phyloP scores from a whole-genome alignment of 345 rosid species.

The Fremontodendron californicum region DNA sequence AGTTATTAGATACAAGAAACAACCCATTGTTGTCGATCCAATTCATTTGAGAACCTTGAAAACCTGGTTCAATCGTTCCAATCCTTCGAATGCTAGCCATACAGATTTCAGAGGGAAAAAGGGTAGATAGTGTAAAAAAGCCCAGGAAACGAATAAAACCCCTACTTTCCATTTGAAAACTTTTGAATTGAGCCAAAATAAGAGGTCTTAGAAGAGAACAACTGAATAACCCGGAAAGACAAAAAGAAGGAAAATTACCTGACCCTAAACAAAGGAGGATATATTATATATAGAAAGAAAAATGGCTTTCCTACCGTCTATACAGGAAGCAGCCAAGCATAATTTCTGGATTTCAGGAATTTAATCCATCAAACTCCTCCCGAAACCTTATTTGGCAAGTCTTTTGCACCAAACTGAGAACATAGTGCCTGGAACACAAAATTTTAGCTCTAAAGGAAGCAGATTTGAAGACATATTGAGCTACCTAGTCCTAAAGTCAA shows the following conservation, averaged over 20 bases:
- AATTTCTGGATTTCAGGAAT: neutral
- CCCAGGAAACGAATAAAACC: constrained; percentile 16
- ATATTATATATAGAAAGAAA: too few relatives aligned
- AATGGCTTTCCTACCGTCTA: neutral
- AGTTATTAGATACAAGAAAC: constrained; percentile 60
- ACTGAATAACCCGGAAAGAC: neutral
- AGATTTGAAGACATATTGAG: constrained; percentile 1
- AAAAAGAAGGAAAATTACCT: neutral
- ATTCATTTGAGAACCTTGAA: constrained; percentile 64
- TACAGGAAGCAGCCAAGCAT: neutral
- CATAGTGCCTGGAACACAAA: neutral
- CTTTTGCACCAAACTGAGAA: neutral
- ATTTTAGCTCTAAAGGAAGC: neutral
- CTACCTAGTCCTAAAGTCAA: neutral
- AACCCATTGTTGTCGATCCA: constrained; percentile 56
- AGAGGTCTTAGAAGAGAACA: neutral
- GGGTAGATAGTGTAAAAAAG: constrained; percentile 25
- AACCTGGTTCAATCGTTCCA: constrained; percentile 43
- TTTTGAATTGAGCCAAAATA: neutral
- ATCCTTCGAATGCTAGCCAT: constrained; percentile 31
- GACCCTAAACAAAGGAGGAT: neutral
- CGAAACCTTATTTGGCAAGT: neutral
- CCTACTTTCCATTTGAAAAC: constrained; percentile 34
- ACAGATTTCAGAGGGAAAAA: constrained; percentile 26
- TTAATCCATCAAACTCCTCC: neutral